phyloP scores from a whole-genome alignment of 2,329 filamentous ascomycete species.

The Fusarium robinianum region DNA sequence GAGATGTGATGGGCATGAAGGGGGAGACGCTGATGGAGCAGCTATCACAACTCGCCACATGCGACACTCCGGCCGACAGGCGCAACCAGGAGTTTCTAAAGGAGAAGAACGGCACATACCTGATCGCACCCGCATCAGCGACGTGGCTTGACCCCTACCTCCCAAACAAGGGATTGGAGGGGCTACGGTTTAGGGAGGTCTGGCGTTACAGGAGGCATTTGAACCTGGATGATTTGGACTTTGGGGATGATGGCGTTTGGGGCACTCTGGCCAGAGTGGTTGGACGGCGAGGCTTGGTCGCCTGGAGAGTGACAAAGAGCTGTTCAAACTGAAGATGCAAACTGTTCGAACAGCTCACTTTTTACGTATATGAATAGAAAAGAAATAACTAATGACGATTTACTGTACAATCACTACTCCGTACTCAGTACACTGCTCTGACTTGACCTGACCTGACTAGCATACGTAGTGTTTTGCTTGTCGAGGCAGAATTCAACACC shows the following conservation, averaged over 20 bases:
- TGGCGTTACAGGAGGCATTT: constrained; percentile 72
- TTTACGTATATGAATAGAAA: constrained; percentile 20
- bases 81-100: constrained; percentile 61
- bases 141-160: constrained; percentile 69
- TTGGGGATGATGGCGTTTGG: constrained; percentile 76
- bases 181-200: constrained; percentile 68
- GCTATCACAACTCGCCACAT: constrained; percentile 63
- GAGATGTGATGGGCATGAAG: constrained; percentile 74
- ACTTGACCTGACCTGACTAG: no score
- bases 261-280: constrained; percentile 70
- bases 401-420: constrained; percentile 1
- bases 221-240: constrained; percentile 80
- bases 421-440: no score
- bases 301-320: constrained; percentile 68
- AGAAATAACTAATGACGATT: constrained; percentile 28
- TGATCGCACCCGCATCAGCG: constrained; percentile 75
- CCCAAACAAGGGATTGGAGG: constrained; percentile 61
- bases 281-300: constrained; percentile 63
- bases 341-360: no score
- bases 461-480: no score
- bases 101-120: constrained; percentile 66
- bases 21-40: constrained; percentile 63
- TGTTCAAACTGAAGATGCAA: constrained; percentile 43
- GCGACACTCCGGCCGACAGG: constrained; percentile 61
- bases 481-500: no score